phyloP scores from a whole-genome alignment of 1,139 yeast species.

The Candida sp. region DNA sequence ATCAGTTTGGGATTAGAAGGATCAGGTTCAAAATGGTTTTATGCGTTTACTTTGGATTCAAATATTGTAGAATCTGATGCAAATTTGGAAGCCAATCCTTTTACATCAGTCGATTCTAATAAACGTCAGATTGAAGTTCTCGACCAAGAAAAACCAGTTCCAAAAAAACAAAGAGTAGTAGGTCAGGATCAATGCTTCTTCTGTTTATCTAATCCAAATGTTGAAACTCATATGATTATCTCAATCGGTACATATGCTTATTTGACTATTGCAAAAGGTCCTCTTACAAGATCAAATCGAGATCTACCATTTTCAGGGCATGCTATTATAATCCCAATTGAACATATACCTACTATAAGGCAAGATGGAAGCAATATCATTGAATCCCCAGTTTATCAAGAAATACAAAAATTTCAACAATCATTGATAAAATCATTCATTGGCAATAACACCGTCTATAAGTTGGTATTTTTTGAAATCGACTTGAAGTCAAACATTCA shows the following conservation, averaged over 20 bases:
- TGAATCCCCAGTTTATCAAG: constrained; percentile 19
- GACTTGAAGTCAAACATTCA: constrained; percentile 58
- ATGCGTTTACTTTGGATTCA: constrained; percentile 53
- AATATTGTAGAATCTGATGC: constrained; percentile 8
- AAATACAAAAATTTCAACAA: constrained; percentile 35
- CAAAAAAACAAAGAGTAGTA: constrained; percentile 31
- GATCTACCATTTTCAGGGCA: constrained; percentile 69
- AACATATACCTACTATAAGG: constrained; percentile 56
- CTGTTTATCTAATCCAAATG: constrained; percentile 76
- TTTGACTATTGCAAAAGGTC: constrained; percentile 85
- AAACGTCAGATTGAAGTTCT: constrained; percentile 12
- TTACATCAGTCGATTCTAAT: constrained; percentile 9
- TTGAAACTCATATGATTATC: constrained; percentile 78
- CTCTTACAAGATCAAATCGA: constrained; percentile 53
- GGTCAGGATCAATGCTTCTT: constrained; percentile 70
- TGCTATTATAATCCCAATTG: constrained; percentile 77
- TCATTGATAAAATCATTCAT: constrained; percentile 46
- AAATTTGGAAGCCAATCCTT: constrained; percentile 37
- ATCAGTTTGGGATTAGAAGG: constrained; percentile 63
- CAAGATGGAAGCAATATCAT: constrained; percentile 11
- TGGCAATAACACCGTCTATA: constrained; percentile 27
- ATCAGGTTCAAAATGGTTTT: constrained; percentile 62
- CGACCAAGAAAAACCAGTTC: constrained; percentile 7
- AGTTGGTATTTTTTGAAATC: constrained; percentile 59
- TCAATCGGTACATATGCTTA: constrained; percentile 68